These are phyloP conservation scores for Davidsoniella neocaledoniae DNA, from an alignment of 2,329 filamentous ascomycete species.

Conservation along the genomic window DNA sequence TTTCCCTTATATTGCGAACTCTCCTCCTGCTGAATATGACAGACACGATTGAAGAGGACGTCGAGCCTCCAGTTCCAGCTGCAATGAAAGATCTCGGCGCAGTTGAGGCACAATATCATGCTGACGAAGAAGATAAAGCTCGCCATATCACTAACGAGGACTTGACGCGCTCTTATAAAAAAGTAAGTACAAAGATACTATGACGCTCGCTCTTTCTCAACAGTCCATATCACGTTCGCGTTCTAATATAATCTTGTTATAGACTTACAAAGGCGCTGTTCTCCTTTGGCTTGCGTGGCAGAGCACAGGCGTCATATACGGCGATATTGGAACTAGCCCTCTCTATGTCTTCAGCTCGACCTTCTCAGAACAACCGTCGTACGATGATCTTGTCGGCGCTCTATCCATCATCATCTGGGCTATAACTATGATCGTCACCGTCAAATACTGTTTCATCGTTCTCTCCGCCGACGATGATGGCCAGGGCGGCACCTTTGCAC, in stretches of 20 bases:
- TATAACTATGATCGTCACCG: constrained; percentile 48
- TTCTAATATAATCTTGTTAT: neutral
- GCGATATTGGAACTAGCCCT: constrained; percentile 50
- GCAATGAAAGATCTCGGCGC: too few relatives aligned
- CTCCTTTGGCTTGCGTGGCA: constrained; percentile 41
- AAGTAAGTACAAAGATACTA: neutral
- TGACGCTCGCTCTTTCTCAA: neutral
- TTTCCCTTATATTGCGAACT: too few relatives aligned
- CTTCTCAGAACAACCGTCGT: constrained; percentile 37
- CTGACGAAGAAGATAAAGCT: too few relatives aligned
- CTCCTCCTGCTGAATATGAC: too few relatives aligned
- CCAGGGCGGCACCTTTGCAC: constrained; percentile 52
- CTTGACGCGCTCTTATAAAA: too few relatives aligned
- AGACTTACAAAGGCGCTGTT: neutral
- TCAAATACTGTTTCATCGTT: constrained; percentile 53
- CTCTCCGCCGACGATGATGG: constrained; percentile 52
- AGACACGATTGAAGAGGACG: too few relatives aligned
- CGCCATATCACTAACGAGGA: too few relatives aligned
- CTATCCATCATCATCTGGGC: constrained; percentile 55
- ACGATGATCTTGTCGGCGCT: constrained; percentile 44
- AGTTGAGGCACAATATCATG: too few relatives aligned
- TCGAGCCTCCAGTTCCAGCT: too few relatives aligned
- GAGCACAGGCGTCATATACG: constrained; percentile 50
- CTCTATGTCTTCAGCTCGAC: constrained; percentile 57
- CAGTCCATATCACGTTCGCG: too few relatives aligned